phyloP scores from a whole-genome alignment of 163 green algal genomes.

The Coccomyxa subellipsoidea region DNA sequence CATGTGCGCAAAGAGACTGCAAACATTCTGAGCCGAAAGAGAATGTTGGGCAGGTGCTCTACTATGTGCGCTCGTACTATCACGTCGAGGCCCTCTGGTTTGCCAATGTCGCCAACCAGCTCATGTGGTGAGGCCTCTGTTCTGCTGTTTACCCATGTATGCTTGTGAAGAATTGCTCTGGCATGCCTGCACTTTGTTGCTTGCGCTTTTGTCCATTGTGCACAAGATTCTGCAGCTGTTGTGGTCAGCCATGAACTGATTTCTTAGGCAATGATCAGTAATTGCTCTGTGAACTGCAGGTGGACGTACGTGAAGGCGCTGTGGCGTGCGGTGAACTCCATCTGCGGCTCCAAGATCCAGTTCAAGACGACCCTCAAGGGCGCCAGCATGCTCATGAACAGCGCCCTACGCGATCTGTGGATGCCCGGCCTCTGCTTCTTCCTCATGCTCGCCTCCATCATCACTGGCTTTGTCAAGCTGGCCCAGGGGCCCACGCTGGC shows the following conservation, averaged over 20 bases:
- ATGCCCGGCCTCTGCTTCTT: constrained; percentile 45
- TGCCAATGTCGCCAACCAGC: constrained; percentile 46
- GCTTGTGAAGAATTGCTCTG: too few species aligned
- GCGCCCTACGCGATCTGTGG: constrained; percentile 36
- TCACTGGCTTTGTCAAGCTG: constrained; percentile 45
- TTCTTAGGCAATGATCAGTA: too few species aligned
- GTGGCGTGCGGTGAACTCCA: constrained; percentile 31
- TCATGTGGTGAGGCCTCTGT: constrained; percentile 37
- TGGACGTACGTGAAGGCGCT: constrained; percentile 61
- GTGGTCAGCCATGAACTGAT: too few species aligned
- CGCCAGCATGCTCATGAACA: constrained; percentile 37
- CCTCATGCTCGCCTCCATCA: constrained; percentile 40
- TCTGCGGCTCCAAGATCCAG: constrained; percentile 32
- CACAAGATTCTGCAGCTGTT: too few species aligned
- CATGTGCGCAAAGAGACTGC: not conserved
- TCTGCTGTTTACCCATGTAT: not conserved
- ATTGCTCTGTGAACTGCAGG: not conserved
- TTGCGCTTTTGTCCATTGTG: too few species aligned
- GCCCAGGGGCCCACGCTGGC: constrained; percentile 24
- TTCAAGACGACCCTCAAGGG: constrained; percentile 62
- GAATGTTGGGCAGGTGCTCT: constrained; percentile 22
- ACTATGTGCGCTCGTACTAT: constrained; percentile 27
- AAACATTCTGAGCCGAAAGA: not conserved
- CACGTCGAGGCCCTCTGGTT: constrained; percentile 61
- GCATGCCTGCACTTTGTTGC: too few species aligned